These are phyloP conservation scores for Tylopilus sp. DNA, from an alignment of 768 basidiomycete species.

Conservation along the genomic window DNA sequence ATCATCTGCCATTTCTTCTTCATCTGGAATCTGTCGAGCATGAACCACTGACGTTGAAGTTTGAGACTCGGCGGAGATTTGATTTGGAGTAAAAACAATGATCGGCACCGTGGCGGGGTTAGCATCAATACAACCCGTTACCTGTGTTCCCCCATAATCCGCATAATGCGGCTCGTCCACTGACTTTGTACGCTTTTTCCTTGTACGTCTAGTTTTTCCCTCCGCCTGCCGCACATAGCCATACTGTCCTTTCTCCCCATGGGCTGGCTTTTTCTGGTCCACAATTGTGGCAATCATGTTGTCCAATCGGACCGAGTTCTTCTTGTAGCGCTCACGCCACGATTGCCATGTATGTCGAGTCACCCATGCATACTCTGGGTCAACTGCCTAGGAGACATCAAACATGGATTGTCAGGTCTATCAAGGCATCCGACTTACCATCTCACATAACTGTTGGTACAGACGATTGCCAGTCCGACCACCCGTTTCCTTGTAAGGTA, in stretches of 20 bases:
- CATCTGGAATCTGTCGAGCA: constrained; percentile 45
- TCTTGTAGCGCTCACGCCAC: constrained; percentile 88
- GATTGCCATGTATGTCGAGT: constrained; percentile 85
- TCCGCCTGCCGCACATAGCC: constrained; percentile 77
- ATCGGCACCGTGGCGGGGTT: constrained; percentile 17
- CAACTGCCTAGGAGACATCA: constrained; percentile 42
- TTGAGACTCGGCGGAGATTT: constrained; percentile 25
- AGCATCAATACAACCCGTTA: constrained; percentile 8
- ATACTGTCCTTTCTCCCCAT: constrained; percentile 78
- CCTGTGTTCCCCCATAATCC: constrained; percentile 21
- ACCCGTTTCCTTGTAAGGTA: constrained; percentile 79
- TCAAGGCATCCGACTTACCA: constrained; percentile 48
- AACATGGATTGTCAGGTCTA: neutral
- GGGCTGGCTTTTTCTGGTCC: constrained; percentile 61
- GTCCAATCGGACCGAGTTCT: constrained; percentile 69
- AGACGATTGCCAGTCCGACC: constrained; percentile 80
- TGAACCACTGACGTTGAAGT: constrained; percentile 21
- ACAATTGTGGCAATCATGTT: constrained; percentile 61
- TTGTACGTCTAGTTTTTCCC: constrained; percentile 57
- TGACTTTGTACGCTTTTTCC: constrained; percentile 45
- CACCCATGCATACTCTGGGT: constrained; percentile 79
- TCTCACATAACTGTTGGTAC: constrained; percentile 77
- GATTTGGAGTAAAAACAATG: constrained; percentile 25
- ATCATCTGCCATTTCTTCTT: constrained; percentile 66
- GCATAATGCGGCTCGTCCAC: constrained; percentile 22